A percentile compares a stretch with the other conserved stretches of the same genome.
Conservation (phyloP, 2,329 filamentous ascomycete species). For the Simplicillium aogashimaense region DNA sequence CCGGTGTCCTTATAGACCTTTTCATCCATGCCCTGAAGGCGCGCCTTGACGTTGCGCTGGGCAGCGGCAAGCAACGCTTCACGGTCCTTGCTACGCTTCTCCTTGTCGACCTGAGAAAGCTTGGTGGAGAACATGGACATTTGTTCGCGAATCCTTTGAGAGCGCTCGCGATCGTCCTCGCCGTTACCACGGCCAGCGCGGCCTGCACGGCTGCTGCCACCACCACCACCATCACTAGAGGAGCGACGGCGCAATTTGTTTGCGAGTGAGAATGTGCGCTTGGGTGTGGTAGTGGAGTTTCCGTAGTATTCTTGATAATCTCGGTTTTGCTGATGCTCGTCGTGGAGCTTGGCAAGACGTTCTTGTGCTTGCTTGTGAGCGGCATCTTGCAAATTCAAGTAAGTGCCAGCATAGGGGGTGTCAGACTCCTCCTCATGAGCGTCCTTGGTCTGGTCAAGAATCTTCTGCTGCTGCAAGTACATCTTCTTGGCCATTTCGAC, state of each 20-base stretch:
- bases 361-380: constrained; percentile 81
- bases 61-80: constrained; percentile 68
- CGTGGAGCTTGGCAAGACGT: constrained; percentile 68
- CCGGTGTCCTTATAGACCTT: constrained; percentile 69
- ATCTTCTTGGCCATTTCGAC: constrained; percentile 85
- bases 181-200: constrained; percentile 22
- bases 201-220: too few relatives aligned
- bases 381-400: constrained; percentile 67
- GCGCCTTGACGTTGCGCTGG: constrained; percentile 74
- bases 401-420: constrained; percentile 37
- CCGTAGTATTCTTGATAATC: constrained; percentile 73
- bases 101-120: constrained; percentile 57
- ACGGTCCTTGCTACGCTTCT: constrained; percentile 67
- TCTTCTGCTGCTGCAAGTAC: constrained; percentile 61
- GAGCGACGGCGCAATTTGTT: constrained; percentile 52
- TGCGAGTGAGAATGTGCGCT: constrained; percentile 38
- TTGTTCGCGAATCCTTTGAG: constrained; percentile 63
- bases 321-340: constrained; percentile 52
- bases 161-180: constrained; percentile 53
- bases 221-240: constrained; percentile 48
- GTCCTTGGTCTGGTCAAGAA: constrained; percentile 40
- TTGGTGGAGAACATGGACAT: constrained; percentile 69
- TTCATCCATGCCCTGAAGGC: constrained; percentile 72
- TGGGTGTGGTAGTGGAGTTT: constrained; percentile 26
- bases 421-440: constrained; percentile 21